Conservation (phyloP, 768 basidiomycete genomes). For the Leccinum uliginosum region DNA sequence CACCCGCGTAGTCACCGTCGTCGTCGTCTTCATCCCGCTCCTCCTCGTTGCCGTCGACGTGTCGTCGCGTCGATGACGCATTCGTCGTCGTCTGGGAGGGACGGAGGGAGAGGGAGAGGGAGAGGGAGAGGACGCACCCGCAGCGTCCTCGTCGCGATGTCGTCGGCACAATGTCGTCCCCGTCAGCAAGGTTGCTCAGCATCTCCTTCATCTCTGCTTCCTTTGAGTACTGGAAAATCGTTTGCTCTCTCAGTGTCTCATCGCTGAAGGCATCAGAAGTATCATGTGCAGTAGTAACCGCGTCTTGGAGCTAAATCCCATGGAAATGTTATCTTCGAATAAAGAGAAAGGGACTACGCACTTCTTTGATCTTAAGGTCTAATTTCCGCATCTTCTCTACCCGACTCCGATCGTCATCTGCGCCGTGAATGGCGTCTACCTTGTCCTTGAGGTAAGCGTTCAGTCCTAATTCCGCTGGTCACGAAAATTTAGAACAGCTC, state of each 20-base stretch:
- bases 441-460: slow-evolving; percentile 88
- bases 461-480: slow-evolving; percentile 87
- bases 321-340: background rate
- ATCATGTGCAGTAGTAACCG: slow-evolving; percentile 91
- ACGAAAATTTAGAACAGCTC: slow-evolving; percentile 88
- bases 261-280: slow-evolving; percentile 96
- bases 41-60: too few species aligned
- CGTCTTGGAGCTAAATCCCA: slow-evolving; percentile 78
- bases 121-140: too few species aligned
- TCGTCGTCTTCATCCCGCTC: too few species aligned
- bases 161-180: too few species aligned
- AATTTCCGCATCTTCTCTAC: slow-evolving; percentile 93
- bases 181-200: slow-evolving; percentile 83
- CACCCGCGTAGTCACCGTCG: too few species aligned
- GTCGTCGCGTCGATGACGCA: too few species aligned
- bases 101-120: too few species aligned
- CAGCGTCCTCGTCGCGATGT: too few species aligned
- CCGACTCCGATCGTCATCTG: slow-evolving; percentile 88
- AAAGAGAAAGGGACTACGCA: slow-evolving; percentile 24
- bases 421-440: slow-evolving; percentile 87
- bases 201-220: slow-evolving; percentile 97
- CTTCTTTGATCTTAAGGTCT: slow-evolving; percentile 95
- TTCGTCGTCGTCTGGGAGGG: too few species aligned
- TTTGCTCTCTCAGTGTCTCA: slow-evolving; percentile 88
- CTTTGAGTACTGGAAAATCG: slow-evolving; percentile 85